Evolutionary conservation across 495 filamentous ascomycete genomes (phyloP), one percentile per base, ranked within the genome.

Genomic region (Acidomyces sp.): DNA sequence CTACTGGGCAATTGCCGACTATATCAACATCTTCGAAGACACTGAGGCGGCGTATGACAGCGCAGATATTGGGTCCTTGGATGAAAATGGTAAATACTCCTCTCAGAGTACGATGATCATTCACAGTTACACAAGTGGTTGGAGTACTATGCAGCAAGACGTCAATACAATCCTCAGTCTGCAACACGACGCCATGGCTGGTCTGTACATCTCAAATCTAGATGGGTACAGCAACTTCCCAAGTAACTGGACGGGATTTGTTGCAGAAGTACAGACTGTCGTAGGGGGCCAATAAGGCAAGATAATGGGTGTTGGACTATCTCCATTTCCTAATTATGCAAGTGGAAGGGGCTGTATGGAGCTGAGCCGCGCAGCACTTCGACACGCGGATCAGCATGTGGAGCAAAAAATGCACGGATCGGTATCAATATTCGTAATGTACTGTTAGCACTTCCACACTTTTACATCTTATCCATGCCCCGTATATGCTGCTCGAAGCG

Each of bases 11-110:
- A 46, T 46, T 17, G 43, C 43, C 0, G 36, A 46, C 19, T 46
- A 46, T 36, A 46, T 46, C 43, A 46, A 46, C 43, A 28, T 40
- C 11, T 18, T 46, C 15, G 43, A 46, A 22, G 20, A 39, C 36
- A 22, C 27, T 0, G 43, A 24, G 11, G 34, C 25, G 15, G 23
- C 25, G 4, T 39, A 39, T 29, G 20, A 46, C 6, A 21, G 4
- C 36, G 36, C 16, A 0, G 20, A 46, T 17, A 40, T 46, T 11
- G 36, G 26, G 6, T 9, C 36, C 4, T 24, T 46, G 19, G 21
- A 39, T 18, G 23, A 27, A 12, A 3, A 46, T 17, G 43, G 43
- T 1, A 18, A 4, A 27, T 39, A 40, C n/a, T 11, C 5, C 9
- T 10, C 17, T 16, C 43, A 46, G 29, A 40, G 15, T 0, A 46